Evolutionary conservation across 2,329 filamentous ascomycete genomes (phyloP), one percentile per base, ranked within the genome.

Genomic region (Fusarium anguioides): DNA sequence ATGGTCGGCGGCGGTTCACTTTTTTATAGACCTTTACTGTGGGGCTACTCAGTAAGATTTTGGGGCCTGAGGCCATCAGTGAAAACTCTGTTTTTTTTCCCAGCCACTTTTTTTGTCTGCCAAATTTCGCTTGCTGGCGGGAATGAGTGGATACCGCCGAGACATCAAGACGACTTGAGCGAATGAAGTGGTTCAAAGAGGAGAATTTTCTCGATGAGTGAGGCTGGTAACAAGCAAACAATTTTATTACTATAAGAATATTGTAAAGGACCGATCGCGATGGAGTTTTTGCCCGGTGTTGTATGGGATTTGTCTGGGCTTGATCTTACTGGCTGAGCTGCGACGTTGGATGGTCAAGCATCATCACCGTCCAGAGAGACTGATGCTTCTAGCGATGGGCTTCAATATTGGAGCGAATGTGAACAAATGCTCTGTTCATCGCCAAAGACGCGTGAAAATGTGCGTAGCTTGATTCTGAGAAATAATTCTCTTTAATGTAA

Each of bases 11-110:
- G 26, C 23, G 40, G 29, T 36, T 15, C 0, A 10, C 11, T 18
- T 0, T 59, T 68, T 68, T 68, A 68, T 68, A 69, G 33, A 58
- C 50, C 1, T 6, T 3, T 23, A 26, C 2, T 40, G 60, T 63
- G 60, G 60, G 50, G 18, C 58, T 10, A 1, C 12, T 20, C 4
- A 6, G 17, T 42, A 11, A 6, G 7, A 11, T 41, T 23, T 56
- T 45, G 26, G 9, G 15, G 49, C 58, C 60, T 63, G 44, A 63
- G 60, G 60, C 60, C 9, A 14, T 4, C 48, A 3, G n/a, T 57
- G 60, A 63, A 63, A 63, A 63, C 51, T 63, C 60, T 63, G 60
- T 61, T 35, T 8, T 29, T n/a, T 3, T n/a, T 26, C 27, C 60
- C 58, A 57, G 33, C 60, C 60, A 57, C 60, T 57, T 33, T 44